Conservation (phyloP, 805 yeast species). For the Tetrapisispora pingtungensis region DNA sequence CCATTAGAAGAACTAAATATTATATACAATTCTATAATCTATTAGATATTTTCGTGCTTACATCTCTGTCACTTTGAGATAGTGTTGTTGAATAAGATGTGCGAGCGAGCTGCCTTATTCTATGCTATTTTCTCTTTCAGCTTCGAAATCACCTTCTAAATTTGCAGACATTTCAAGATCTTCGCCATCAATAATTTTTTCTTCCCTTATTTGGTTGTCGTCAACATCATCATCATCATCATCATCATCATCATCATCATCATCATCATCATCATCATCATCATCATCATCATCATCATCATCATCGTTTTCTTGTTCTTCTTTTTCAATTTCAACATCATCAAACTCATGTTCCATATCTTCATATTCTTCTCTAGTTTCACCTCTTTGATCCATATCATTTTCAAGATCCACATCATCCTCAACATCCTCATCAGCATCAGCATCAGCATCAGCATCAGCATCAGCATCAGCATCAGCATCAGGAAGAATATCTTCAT, state of each 20-base stretch:
- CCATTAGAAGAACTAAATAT: too few relatives aligned
- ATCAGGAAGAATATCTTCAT: neutral
- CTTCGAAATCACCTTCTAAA: neutral
- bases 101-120: too few relatives aligned
- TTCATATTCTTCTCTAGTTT: constrained; percentile 35
- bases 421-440: constrained; percentile 3
- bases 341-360: constrained; percentile 38
- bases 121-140: neutral
- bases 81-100: too few relatives aligned
- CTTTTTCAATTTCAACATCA: constrained; percentile 31
- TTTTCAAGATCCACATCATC: neutral
- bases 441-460: neutral
- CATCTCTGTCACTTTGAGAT: too few relatives aligned
- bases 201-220: too few relatives aligned
- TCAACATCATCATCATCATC: too few relatives aligned
- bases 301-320: constrained; percentile 29
- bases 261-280: constrained; percentile 29
- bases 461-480: neutral
- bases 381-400: constrained; percentile 16
- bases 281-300: constrained; percentile 33
- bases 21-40: too few relatives aligned
- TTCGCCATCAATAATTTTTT: constrained; percentile 57
- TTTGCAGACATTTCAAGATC: neutral
- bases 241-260: constrained; percentile 31
- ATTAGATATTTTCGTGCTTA: too few relatives aligned